Conservation (phyloP, 192 early-diverging fungal species). For the Coemansia sp. region DNA sequence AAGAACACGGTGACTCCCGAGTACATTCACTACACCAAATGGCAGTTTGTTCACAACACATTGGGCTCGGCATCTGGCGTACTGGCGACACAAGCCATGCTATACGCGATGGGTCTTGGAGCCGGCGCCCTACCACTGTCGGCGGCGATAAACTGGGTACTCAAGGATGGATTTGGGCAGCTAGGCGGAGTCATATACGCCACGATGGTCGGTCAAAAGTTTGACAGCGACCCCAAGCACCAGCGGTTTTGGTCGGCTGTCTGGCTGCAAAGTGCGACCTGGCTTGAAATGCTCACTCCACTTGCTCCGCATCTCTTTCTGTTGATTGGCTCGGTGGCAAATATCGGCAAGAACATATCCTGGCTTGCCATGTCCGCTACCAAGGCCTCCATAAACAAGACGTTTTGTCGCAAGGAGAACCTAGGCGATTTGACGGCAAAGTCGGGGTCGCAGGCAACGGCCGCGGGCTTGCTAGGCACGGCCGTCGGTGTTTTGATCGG, state of each 20-base stretch:
- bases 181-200: constrained; percentile 86
- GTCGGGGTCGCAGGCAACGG: constrained; percentile 77
- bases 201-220: constrained; percentile 69
- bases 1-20: constrained; percentile 72
- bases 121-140: constrained; percentile 75
- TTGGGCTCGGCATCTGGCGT: constrained; percentile 78
- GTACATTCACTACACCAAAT: constrained; percentile 74
- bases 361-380: constrained; percentile 84
- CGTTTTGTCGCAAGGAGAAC: constrained; percentile 73
- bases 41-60: constrained; percentile 79
- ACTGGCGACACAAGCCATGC: constrained; percentile 82
- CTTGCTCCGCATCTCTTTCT: constrained; percentile 78
- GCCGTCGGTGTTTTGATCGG: constrained; percentile 56
- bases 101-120: constrained; percentile 82
- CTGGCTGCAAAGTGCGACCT: constrained; percentile 72
- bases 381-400: constrained; percentile 79
- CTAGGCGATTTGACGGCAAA: constrained; percentile 88
- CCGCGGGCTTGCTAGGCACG: constrained; percentile 79
- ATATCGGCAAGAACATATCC: constrained; percentile 88
- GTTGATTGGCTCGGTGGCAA: constrained; percentile 72
- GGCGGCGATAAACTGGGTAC: constrained; percentile 88
- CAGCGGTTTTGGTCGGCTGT: constrained; percentile 75
- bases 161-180: constrained; percentile 89
- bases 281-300: constrained; percentile 82
- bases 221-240: constrained; percentile 84